These are phyloP conservation scores for Geotrichum restrictum DNA, from an alignment of 1,139 yeast genomes.

Conservation along the genomic window DNA sequence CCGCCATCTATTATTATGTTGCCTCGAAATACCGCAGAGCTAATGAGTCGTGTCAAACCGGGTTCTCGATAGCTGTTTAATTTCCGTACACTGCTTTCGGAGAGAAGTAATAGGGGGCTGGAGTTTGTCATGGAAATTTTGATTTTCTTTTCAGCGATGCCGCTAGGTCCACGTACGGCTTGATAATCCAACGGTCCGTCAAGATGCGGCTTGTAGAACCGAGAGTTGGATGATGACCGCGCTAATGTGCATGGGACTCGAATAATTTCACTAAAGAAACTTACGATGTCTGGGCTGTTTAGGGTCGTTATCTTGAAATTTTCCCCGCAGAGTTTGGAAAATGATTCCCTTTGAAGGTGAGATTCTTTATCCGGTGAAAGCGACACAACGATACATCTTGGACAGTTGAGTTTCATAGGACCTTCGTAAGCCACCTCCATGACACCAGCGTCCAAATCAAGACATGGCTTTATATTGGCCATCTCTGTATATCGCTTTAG, in stretches of 20 bases:
- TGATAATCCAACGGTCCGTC: constrained; percentile 16
- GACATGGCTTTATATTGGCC: constrained; percentile 37
- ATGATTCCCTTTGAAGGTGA: constrained; percentile 8
- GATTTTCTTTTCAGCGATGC: constrained; percentile 8
- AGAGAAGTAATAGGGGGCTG: constrained; percentile 40
- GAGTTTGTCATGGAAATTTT: constrained; percentile 36
- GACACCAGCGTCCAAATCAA: constrained; percentile 24
- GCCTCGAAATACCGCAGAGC: constrained; percentile 38
- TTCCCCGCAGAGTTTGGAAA: constrained; percentile 22
- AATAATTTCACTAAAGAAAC: constrained; percentile 34
- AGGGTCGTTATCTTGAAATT: constrained; percentile 24
- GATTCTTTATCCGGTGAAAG: constrained; percentile 13
- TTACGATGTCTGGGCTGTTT: constrained; percentile 24
- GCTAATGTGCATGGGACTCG: constrained; percentile 40
- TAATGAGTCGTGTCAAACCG: constrained; percentile 19
- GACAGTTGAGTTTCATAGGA: neutral
- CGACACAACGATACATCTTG: constrained; percentile 22
- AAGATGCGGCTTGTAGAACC: constrained; percentile 23
- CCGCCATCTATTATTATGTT: constrained; percentile 37
- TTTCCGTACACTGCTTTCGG: constrained; percentile 33
- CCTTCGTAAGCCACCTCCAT: constrained; percentile 21
- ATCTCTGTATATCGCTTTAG: constrained; percentile 38
- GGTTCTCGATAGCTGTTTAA: constrained; percentile 25
- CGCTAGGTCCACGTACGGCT: neutral
- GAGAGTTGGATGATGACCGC: constrained; percentile 22